Evolutionary conservation across 2,329 filamentous ascomycete genomes (phyloP), one percentile per base, ranked within the genome.

Genomic region (Botryotinia narcissicola): DNA sequence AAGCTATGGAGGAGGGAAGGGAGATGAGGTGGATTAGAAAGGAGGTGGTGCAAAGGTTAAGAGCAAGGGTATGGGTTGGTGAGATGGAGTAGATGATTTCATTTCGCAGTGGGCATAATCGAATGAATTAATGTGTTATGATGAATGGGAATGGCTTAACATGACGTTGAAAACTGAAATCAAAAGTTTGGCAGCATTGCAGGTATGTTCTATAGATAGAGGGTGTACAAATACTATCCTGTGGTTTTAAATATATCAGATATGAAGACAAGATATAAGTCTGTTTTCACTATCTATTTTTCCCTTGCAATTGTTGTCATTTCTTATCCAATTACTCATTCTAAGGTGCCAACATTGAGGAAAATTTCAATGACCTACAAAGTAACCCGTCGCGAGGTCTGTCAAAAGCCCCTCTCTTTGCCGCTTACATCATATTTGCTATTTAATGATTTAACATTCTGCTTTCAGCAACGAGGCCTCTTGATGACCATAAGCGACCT

Each of bases 21-120:
- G 81, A 80, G 73, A 76, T 84, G 79, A 82, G 82, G 75, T 90
- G 88, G 87, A 79, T 91, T 71, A 84, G 86, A n/a, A 82, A 82
- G 57, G 87, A 88, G 76, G 85, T 89, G 25, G 83, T 90, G 67
- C 87, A 89, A 78, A 83, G 83, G 67, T 79, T 91, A 77, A 86
- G 83, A 79, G 85, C 86, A 42, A 84, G 81, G 35, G 83, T 90
- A 32, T 85, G 84, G 84, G 82, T 83, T 76, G 72, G 77, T 74
- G 76, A 75, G 35, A 76, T 73, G 59, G 76, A 75, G 20, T 73
- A 76, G 44, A 35, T 44, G 44, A n/a, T 35, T 9, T 6, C 20
- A 16, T 42, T 57, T 22, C 14, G 16, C 8, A n/a, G 20, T 32
- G 18, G 10, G 37, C 8, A 18, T 59, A 42, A 61, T 61, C 64